Conservation (phyloP, 805 yeast genomes). For the Metschnikowia anglica region DNA sequence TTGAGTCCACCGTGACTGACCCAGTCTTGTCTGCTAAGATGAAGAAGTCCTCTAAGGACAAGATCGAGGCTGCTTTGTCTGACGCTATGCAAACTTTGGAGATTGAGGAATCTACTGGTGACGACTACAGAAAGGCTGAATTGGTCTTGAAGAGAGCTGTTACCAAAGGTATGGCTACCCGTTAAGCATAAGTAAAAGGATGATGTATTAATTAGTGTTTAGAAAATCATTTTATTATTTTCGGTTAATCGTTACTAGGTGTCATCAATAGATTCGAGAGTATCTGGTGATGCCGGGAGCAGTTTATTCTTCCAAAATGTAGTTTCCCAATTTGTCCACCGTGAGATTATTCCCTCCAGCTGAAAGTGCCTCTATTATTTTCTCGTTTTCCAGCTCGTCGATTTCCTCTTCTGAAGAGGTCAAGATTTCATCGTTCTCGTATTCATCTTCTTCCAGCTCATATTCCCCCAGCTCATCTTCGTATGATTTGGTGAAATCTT, state of each 20-base stretch:
- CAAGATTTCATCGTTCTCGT: constrained; percentile 29
- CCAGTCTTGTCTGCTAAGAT: constrained; percentile 95
- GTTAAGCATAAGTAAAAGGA: constrained; percentile 51
- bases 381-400: constrained; percentile 43
- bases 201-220: constrained; percentile 22
- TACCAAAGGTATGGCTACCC: constrained; percentile 98
- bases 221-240: constrained; percentile 19
- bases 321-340: constrained; percentile 82
- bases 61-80: constrained; percentile 95
- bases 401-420: constrained; percentile 26
- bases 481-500: constrained; percentile 39
- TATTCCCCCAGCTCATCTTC: constrained; percentile 29
- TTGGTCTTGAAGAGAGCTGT: constrained; percentile 98
- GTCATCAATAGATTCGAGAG: constrained; percentile 1
- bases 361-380: constrained; percentile 69
- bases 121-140: constrained; percentile 98
- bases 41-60: constrained; percentile 96
- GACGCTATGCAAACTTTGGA: constrained; percentile 98
- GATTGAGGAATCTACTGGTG: constrained; percentile 94
- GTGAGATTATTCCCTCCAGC: constrained; percentile 63
- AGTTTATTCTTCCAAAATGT: constrained; percentile 53
- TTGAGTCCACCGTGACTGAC: constrained; percentile 94
- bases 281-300: not conserved
- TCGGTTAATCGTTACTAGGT: too few species aligned
- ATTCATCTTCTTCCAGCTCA: constrained; percentile 34